phyloP scores from a whole-genome alignment of 129 eudicot genomes.

The Chrysanthemum makinoi region DNA sequence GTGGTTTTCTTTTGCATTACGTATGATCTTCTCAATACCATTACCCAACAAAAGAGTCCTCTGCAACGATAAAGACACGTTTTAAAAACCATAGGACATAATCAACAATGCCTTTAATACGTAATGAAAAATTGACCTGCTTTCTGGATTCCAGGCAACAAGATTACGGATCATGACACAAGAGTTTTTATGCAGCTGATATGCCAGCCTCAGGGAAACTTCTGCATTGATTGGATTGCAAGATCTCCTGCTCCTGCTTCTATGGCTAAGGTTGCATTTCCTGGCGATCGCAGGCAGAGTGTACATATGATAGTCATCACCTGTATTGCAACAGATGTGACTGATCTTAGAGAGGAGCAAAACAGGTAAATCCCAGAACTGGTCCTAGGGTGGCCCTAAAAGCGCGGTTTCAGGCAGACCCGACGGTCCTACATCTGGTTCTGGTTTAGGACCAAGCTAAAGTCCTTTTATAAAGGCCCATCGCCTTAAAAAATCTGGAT shows the following conservation, averaged over 20 bases:
- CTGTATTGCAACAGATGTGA: conserved; percentile 31
- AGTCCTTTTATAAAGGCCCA: too few species aligned
- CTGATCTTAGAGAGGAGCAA: background rate
- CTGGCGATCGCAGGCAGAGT: conserved; percentile 80
- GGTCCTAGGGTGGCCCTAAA: background rate
- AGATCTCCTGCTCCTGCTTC: conserved; percentile 99
- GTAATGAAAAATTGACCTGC: conserved; percentile 47
- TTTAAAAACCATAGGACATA: background rate
- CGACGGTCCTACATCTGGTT: too few species aligned
- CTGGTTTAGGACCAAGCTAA: too few species aligned
- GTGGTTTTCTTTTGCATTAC: conserved; percentile 72
- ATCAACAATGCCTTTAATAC: background rate
- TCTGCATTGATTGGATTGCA: conserved; percentile 77
- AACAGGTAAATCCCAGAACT: too few species aligned
- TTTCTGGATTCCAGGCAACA: conserved; percentile 79
- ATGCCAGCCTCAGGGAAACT: conserved; percentile 58
- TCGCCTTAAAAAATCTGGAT: too few species aligned
- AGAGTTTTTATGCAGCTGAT: conserved; percentile 68
- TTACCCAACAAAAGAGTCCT: conserved; percentile 68
- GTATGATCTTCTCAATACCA: conserved; percentile 75
- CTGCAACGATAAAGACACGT: conserved; percentile 1
- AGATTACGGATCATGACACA: conserved; percentile 97
- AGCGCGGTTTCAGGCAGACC: background rate
- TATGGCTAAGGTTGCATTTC: conserved; percentile 69
- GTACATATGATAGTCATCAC: conserved; percentile 77